Evolutionary conservation across 305 asterid species (phyloP), one percentile per base, ranked within the genome.

Genomic region (Ajuga reptans): DNA sequence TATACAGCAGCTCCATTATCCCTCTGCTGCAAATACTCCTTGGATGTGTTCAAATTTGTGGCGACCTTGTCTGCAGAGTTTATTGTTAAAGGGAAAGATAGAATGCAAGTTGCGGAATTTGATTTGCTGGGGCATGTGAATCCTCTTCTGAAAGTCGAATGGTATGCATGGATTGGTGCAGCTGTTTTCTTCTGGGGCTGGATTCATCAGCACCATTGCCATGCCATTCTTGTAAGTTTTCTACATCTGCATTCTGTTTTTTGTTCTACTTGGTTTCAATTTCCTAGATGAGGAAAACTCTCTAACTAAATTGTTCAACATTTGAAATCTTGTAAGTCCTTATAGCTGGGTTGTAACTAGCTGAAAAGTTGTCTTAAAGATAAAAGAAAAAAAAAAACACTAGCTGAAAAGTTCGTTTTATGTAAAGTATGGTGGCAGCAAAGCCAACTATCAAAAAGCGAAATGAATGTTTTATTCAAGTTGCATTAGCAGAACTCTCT

Each of bases 1-100:
- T 90, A 92, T 69, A 73, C 85, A 62, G 95, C 89, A 69, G 95
- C 87, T 65, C 96, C 98, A 58, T 78, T 92, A 18, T 90, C 98
- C 64, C 85, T 92, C 66, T 88, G 97, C 79, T 80, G 85, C 85
- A 73, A 60, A n/a, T 66, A 75, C 73, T 87, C 81, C 15, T 36
- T 70, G 15, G 98, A 85, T 78, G 83, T 85, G 71, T 76, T 88
- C 80, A 74, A 75, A 15, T 70, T 79, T 65, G 77, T 80, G 61
- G 66, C 78, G 34, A 64, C 60, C 69, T 69, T 77, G 75, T 63
- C 75, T 60, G 84, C 77, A 47, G 86, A 84, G 79, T 80, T 85
- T 55, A 64, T 89, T 70, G 82, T 86, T 10, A 82, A 80, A 75
- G 97, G 90, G 72, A 89, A 89, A 78, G 86, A 85, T 27, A 69